phyloP scores from a whole-genome alignment of 495 filamentous ascomycete genomes.

The Hypoxylon subgilvum region DNA sequence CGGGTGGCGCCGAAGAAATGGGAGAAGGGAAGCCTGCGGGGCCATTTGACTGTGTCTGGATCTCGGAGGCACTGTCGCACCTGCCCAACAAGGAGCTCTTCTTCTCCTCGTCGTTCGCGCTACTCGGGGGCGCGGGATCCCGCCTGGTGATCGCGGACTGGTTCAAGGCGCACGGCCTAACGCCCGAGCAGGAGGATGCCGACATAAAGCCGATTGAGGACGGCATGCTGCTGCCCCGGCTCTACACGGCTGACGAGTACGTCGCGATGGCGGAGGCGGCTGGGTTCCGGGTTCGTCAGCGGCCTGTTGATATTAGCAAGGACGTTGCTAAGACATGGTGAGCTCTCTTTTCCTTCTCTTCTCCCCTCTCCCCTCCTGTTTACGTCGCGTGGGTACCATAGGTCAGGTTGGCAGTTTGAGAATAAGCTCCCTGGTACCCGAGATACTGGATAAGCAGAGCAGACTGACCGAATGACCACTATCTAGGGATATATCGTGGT shows the following conservation, averaged over 20 bases:
- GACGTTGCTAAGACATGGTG: conserved; percentile 65
- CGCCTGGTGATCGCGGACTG: conserved; percentile 64
- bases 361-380: background rate
- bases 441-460: too few species aligned
- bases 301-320: conserved; percentile 61
- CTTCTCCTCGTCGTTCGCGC: conserved; percentile 53
- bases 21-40: conserved; percentile 16
- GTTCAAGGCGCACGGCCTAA: conserved; percentile 57
- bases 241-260: conserved; percentile 58
- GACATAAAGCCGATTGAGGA: conserved; percentile 66
- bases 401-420: too few species aligned
- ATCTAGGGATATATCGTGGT: conserved; percentile 66
- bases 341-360: conserved; percentile 15
- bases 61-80: conserved; percentile 64
- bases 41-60: conserved; percentile 63
- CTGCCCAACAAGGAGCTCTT: conserved; percentile 63
- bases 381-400: too few species aligned
- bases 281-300: conserved; percentile 49
- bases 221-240: conserved; percentile 62
- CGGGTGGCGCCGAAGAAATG: conserved; percentile 1
- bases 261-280: conserved; percentile 53
- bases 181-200: conserved; percentile 48
- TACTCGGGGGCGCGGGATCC: conserved; percentile 48
- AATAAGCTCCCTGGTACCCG: too few species aligned
- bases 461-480: background rate